Base-by-base conservation (phyloP, 1,284 basidiomycete species). In the Apiotrichum domesticum region DNA sequence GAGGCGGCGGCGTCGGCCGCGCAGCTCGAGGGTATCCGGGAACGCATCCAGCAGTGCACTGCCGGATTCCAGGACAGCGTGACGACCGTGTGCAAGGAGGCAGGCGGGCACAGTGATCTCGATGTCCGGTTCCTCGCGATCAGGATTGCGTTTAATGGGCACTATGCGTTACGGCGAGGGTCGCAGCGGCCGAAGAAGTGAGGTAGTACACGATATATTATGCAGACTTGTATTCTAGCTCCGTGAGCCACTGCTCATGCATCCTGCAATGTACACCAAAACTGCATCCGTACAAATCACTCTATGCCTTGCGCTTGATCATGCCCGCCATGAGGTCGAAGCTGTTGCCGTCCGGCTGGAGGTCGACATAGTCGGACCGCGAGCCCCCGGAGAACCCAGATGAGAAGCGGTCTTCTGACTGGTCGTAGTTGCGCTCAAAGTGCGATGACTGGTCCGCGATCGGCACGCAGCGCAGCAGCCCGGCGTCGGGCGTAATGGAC, bases 331-430 rank as follows among this genome's bases (percentile, higher is more conserved):
- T 88, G 69, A 98, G 81, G 74, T 98, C 95, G 68, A 98, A 98
- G 69, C 89, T 90, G 73, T 99, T 99, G 35, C 94, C 92, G 69
- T 98, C 93, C 3, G 95, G 96, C 74, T 97, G 95, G 21, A 85
- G 69, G 66, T 85, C 83, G 44, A 84, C 79, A 52, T 73, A 81
- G 47, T 69, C 35, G 59, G 63, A 56, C 49, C 35, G 53, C 62
- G 46, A 48, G n/a, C 6, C 5, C 21, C 21, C 21, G 21, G 21
- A 21, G 6, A 3, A n/a, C 53, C 29, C 11, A 32, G 52, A 46
- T 3, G 55, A 51, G 10, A 51, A 52, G 14, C 71, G 58, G 61
- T 75, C 74, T 44, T 73, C 67, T 21, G 65, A 65, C 32, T 70
- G 69, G 44, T 75, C 70, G 13, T 40, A 65, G 33, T 70, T 69